These are phyloP conservation scores for Rhizophora apiculata DNA, from an alignment of 345 rosid genomes.

Conservation along the genomic window DNA sequence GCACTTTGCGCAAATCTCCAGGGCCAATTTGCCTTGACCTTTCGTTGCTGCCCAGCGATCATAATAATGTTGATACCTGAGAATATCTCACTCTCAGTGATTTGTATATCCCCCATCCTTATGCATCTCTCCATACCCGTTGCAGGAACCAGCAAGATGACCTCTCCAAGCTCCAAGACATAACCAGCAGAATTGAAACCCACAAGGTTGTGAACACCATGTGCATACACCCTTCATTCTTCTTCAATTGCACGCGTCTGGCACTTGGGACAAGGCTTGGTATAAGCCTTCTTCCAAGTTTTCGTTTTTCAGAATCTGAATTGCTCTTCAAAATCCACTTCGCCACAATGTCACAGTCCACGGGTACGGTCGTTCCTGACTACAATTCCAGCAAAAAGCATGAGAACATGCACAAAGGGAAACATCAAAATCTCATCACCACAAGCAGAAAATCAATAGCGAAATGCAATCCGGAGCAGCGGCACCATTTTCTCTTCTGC, in stretches of 20 bases:
- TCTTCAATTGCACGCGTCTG: conserved; percentile 32
- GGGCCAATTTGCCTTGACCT: conserved; percentile 20
- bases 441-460: conserved; percentile 21
- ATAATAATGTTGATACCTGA: conserved; percentile 28
- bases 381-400: conserved; percentile 32
- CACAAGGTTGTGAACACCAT: conserved; percentile 29
- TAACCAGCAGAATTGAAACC: conserved; percentile 33
- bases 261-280: conserved; percentile 46
- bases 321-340: conserved; percentile 34
- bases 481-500: conserved; percentile 35
- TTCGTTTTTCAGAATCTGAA: conserved; percentile 30
- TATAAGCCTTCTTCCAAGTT: conserved; percentile 21
- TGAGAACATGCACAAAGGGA: conserved; percentile 23
- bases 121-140: background rate
- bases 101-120: background rate
- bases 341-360: conserved; percentile 36
- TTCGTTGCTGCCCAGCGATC: conserved; percentile 38
- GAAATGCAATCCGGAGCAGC: conserved; percentile 27
- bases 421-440: conserved; percentile 23
- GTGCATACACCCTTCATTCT: conserved; percentile 31
- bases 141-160: background rate
- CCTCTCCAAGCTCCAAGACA: conserved; percentile 24
- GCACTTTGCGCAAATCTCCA: conserved; percentile 1
- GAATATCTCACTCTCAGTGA: conserved; percentile 6
- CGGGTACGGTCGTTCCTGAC: conserved; percentile 19